A percentile compares a stretch with the other conserved stretches of the same genome.
These are phyloP conservation scores for Triglochin maritima DNA, from an alignment of 106 monocot genomes.

Conservation along the genomic window DNA sequence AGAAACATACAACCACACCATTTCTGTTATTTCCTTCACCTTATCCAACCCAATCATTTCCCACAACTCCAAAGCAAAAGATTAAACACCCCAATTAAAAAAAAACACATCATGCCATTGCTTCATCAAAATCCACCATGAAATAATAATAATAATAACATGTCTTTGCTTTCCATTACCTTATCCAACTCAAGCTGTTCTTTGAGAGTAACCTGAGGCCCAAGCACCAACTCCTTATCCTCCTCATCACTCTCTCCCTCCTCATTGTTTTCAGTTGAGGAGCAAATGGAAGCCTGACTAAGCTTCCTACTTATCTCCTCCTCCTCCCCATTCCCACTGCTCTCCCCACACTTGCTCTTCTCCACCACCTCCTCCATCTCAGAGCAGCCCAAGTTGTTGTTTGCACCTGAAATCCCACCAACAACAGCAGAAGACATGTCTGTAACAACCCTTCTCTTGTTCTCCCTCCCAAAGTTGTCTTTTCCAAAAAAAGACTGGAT, in stretches of 20 bases:
- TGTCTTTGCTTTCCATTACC: slow-evolving; percentile 14
- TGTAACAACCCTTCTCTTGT: neutral
- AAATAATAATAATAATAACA: neutral
- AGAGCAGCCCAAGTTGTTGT: neutral
- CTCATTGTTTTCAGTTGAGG: slow-evolving; percentile 14
- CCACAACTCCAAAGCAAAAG: too few species aligned
- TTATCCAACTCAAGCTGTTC: slow-evolving; percentile 77
- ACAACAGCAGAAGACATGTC: slow-evolving; percentile 2
- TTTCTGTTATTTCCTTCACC: too few species aligned
- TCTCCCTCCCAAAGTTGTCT: neutral
- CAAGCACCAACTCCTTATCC: slow-evolving; percentile 21
- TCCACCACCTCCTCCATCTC: slow-evolving; percentile 1
- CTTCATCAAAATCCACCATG: too few species aligned
- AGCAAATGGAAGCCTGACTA: slow-evolving; percentile 22
- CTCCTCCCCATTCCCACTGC: slow-evolving; percentile 3
- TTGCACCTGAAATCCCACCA: neutral
- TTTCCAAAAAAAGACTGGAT: neutral
- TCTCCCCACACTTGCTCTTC: slow-evolving; percentile 2
- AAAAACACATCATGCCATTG: too few species aligned
- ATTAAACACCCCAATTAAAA: too few species aligned
- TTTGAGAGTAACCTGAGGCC: slow-evolving; percentile 57
- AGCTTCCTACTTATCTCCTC: slow-evolving; percentile 16
- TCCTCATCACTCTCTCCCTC: slow-evolving; percentile 37
- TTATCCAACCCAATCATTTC: too few species aligned
- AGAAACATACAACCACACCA: too few species aligned